phyloP scores from a whole-genome alignment of 768 basidiomycete species.

The Zangia roseola region DNA sequence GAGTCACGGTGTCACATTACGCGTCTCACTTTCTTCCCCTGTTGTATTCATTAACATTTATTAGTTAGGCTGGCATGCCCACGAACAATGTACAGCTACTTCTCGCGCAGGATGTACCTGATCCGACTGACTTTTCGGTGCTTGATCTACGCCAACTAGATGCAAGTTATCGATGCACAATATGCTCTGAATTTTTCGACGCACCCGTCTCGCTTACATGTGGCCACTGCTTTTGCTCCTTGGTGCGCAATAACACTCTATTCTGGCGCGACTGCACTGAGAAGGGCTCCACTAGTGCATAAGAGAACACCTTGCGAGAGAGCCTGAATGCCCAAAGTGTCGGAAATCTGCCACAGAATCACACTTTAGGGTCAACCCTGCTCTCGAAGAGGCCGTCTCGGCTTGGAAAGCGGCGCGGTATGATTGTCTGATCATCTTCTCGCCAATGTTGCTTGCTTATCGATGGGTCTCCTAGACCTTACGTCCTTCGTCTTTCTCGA shows the following conservation, averaged over 20 bases:
- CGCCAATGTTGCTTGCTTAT: neutral
- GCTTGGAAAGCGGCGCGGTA: slow-evolving; percentile 76
- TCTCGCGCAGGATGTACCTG: slow-evolving; percentile 42
- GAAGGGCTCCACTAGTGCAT: slow-evolving; percentile 55
- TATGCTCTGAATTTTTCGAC: slow-evolving; percentile 72
- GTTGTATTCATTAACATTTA: no score
- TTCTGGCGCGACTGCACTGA: slow-evolving; percentile 5
- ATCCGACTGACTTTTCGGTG: slow-evolving; percentile 70
- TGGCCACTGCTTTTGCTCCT: slow-evolving; percentile 82
- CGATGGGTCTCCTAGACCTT: slow-evolving; percentile 34
- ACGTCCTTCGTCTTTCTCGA: slow-evolving; percentile 42
- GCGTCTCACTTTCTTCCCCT: slow-evolving; percentile 5
- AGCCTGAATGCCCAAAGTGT: slow-evolving; percentile 74
- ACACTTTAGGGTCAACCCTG: slow-evolving; percentile 64
- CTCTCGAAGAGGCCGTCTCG: slow-evolving; percentile 65
- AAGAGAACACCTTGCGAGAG: slow-evolving; percentile 51
- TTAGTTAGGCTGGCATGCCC: slow-evolving; percentile 16
- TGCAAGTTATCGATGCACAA: slow-evolving; percentile 64
- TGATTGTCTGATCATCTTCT: slow-evolving; percentile 7
- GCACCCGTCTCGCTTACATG: slow-evolving; percentile 73
- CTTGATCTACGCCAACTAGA: slow-evolving; percentile 65
- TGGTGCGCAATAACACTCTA: slow-evolving; percentile 43
- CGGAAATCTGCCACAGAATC: slow-evolving; percentile 57
- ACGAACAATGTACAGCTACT: slow-evolving; percentile 30
- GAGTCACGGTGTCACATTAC: slow-evolving; percentile 23